phyloP scores from a whole-genome alignment of 2,329 filamentous ascomycete species.

The Rhynchosporium graminicola region DNA sequence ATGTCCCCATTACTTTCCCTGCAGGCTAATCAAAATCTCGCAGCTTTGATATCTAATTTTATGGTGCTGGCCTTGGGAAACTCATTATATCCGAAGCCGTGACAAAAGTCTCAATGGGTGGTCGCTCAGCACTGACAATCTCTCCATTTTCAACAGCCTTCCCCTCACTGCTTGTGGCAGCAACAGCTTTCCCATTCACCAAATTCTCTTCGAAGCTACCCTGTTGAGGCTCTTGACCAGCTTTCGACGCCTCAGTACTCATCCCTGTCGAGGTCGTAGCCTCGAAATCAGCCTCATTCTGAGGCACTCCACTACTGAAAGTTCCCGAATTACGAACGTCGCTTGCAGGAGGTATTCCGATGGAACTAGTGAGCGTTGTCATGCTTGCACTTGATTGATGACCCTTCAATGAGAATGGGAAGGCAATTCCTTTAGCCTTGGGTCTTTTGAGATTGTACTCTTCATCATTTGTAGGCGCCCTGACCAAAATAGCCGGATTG shows the following conservation, averaged over 20 bases:
- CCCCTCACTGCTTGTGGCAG: not conserved
- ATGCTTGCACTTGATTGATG: slow-evolving; percentile 65
- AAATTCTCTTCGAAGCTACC: not conserved
- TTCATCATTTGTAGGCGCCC: slow-evolving; percentile 28
- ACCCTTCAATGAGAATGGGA: slow-evolving; percentile 69
- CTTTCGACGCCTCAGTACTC: slow-evolving; percentile 15
- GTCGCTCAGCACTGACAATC: slow-evolving; percentile 39
- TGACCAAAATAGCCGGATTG: slow-evolving; percentile 28
- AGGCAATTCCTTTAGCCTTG: slow-evolving; percentile 67
- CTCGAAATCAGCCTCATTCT: slow-evolving; percentile 19
- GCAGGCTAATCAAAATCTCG: too few species aligned
- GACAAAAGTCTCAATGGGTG: slow-evolving; percentile 55
- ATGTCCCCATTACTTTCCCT: too few species aligned
- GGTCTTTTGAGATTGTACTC: slow-evolving; percentile 60
- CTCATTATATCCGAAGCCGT: slow-evolving; percentile 44
- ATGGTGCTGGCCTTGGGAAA: slow-evolving; percentile 2
- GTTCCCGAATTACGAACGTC: slow-evolving; percentile 29
- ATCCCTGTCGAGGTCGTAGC: slow-evolving; percentile 14
- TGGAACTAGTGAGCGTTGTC: slow-evolving; percentile 57
- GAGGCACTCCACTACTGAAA: slow-evolving; percentile 27
- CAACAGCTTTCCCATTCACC: slow-evolving; percentile 10
- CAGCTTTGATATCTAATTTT: not conserved
- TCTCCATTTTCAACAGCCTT: slow-evolving; percentile 30
- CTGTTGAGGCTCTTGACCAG: slow-evolving; percentile 1
- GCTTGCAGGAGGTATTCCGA: slow-evolving; percentile 32